Base-by-base conservation (phyloP, 2,329 filamentous ascomycete species). In the Didymella exigua region DNA sequence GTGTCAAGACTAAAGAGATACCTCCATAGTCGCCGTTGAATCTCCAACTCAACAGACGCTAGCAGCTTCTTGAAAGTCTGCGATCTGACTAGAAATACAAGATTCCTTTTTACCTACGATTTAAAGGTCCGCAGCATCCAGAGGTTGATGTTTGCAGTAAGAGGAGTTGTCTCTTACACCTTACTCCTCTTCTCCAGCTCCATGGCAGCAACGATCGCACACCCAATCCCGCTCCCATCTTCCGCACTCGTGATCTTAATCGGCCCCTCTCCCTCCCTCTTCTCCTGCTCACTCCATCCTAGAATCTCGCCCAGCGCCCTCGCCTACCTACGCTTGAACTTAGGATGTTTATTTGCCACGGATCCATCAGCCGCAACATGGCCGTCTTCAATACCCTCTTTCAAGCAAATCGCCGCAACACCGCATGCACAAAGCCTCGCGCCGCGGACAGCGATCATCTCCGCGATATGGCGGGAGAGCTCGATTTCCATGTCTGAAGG, bases 281-380 rank as follows among this genome's bases (percentile, higher is more conserved):
- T 53, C 5, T 65, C 60, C 10, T 33, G 31, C 26, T 54, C 44
- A 6, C 27, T 34, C 75, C 73, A 76, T 9, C 67, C 74, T 27
- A 77, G 45, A 7, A 77, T 71, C 62, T 78, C 75, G 0, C 69
- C 73, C 40, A 77, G 43, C 11, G 76, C 75, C 46, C 62, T 62
- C n/a, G 71, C 74, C 76, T 76, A 77, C 51, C 75, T 57, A 46
- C 55, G 60, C 63, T 76, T 76, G 61, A 78, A 78, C 30, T 75
- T 71, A 1, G 75, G 75, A 62, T 76, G 74, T 49, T 77, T 77
- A 44, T 75, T 77, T 18, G 73, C 75, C 14, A 78, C 74, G 40
- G 68, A 69, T 0, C 73, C 75, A 52, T 77, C 75, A 1, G 75
- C 75, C 2, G 74, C 74, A 3, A 77, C 72, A 60, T 76, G 69